Conservation (phyloP, 148 eudicot genomes). For the Limonium bicolor region DNA sequence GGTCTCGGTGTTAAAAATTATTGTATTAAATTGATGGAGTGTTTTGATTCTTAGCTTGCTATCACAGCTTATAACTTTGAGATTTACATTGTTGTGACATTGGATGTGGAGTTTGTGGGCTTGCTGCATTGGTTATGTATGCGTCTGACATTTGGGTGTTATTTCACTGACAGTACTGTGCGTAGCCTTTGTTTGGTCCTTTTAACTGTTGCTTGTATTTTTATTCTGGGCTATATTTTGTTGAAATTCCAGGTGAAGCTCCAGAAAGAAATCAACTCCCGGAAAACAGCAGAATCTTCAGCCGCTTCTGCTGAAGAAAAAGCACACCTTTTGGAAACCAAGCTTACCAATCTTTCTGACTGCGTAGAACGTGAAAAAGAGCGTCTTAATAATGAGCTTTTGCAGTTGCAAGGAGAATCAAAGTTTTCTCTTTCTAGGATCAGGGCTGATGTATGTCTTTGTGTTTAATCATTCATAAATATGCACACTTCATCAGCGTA, state of each 20-base stretch:
- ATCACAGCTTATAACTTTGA: too few species aligned
- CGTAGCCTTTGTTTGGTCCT: too few species aligned
- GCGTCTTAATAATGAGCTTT: slow-evolving; percentile 47
- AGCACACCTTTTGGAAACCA: slow-evolving; percentile 38
- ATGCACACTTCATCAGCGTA: background rate
- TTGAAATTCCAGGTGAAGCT: slow-evolving; percentile 42
- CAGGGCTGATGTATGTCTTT: slow-evolving; percentile 65
- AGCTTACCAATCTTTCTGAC: slow-evolving; percentile 37
- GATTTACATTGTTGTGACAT: too few species aligned
- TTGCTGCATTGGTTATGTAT: too few species aligned
- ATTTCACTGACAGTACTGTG: too few species aligned
- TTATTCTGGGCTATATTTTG: background rate
- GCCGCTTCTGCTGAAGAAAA: slow-evolving; percentile 74
- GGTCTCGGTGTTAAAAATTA: too few species aligned
- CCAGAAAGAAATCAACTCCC: slow-evolving; percentile 50
- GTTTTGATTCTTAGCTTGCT: too few species aligned
- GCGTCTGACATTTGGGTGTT: too few species aligned
- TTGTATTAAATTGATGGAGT: too few species aligned
- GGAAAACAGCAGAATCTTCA: slow-evolving; percentile 50
- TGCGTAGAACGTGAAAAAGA: slow-evolving; percentile 52
- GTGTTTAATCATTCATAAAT: too few species aligned
- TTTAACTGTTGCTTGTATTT: too few species aligned
- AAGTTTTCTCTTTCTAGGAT: slow-evolving; percentile 59
- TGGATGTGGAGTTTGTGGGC: too few species aligned
- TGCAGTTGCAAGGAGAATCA: slow-evolving; percentile 53